These are phyloP conservation scores for Cladophialophora chaetospira DNA, from an alignment of 2,329 filamentous ascomycete species.

Conservation along the genomic window DNA sequence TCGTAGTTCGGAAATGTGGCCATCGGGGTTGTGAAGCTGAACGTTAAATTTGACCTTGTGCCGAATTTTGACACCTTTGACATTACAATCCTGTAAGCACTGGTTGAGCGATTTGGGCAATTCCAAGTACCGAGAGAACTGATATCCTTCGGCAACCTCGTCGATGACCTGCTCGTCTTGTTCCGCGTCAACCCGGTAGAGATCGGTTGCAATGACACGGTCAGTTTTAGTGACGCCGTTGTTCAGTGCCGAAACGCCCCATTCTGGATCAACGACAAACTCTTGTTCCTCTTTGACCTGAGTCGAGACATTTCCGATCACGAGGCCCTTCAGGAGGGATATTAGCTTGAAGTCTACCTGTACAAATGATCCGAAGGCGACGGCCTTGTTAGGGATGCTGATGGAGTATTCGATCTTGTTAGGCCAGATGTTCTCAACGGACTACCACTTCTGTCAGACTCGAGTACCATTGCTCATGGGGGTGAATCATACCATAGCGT, in stretches of 20 bases:
- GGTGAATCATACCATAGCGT: conserved; percentile 70
- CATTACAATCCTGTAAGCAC: conserved; percentile 88
- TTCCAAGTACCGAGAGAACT: conserved; percentile 61
- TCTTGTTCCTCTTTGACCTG: conserved; percentile 74
- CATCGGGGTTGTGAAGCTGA: conserved; percentile 90
- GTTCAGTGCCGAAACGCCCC: conserved; percentile 34
- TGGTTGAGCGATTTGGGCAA: conserved; percentile 79
- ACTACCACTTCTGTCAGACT: conserved; percentile 40
- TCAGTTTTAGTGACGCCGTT: conserved; percentile 56
- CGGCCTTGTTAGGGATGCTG: conserved; percentile 87
- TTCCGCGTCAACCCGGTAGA: conserved; percentile 69
- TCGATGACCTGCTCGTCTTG: conserved; percentile 57
- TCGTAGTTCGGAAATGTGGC: conserved; percentile 80
- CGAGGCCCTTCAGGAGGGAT: conserved; percentile 83
- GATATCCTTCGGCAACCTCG: conserved; percentile 62
- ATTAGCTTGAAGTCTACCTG: conserved; percentile 83
- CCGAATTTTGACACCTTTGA: conserved; percentile 83
- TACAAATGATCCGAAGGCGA: conserved; percentile 87
- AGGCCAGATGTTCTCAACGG: conserved; percentile 95
- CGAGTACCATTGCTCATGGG: neutral
- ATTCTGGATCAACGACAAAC: conserved; percentile 57
- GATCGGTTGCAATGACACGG: conserved; percentile 66
- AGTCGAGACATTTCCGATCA: conserved; percentile 78
- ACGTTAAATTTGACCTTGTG: conserved; percentile 93
- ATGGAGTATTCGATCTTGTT: conserved; percentile 98